These are phyloP conservation scores for Aplosporella prunicola DNA, from an alignment of 2,329 filamentous ascomycete genomes.

Conservation along the genomic window DNA sequence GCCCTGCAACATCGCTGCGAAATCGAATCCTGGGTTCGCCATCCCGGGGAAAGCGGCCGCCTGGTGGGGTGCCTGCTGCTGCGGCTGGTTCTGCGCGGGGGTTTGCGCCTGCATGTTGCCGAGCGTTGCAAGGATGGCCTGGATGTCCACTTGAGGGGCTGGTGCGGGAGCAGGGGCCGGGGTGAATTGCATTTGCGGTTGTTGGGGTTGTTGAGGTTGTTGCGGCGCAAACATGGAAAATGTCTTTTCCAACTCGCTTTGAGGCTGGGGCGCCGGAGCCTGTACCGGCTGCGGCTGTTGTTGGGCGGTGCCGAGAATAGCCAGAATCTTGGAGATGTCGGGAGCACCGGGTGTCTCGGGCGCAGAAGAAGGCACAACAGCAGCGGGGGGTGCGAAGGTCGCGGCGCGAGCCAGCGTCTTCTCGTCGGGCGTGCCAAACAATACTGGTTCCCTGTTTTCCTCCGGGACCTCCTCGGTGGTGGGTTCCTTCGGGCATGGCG, in stretches of 20 bases:
- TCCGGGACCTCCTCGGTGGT: slow-evolving; percentile 23
- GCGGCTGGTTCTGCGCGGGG: slow-evolving; percentile 11
- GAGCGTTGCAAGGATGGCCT: slow-evolving; percentile 17
- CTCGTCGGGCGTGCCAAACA: slow-evolving; percentile 31
- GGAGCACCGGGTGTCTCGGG: not conserved
- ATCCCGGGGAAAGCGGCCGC: slow-evolving; percentile 5
- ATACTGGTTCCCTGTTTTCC: slow-evolving; percentile 18
- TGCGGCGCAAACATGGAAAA: slow-evolving; percentile 11
- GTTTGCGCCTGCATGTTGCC: slow-evolving; percentile 14
- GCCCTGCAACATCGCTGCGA: slow-evolving; percentile 12
- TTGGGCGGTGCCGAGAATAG: slow-evolving; percentile 7
- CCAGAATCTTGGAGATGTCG: slow-evolving; percentile 7
- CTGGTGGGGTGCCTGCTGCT: slow-evolving; percentile 12
- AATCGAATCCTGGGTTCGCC: slow-evolving; percentile 11
- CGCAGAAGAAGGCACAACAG: not conserved
- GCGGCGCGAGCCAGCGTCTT: slow-evolving; percentile 16
- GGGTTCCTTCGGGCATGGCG: slow-evolving; percentile 37
- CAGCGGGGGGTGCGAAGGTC: slow-evolving; percentile 16
- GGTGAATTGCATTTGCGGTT: slow-evolving; percentile 11
- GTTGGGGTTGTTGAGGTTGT: slow-evolving; percentile 12
- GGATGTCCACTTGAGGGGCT: slow-evolving; percentile 8
- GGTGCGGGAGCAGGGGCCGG: slow-evolving; percentile 13
- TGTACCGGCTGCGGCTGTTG: slow-evolving; percentile 15
- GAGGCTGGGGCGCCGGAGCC: slow-evolving; percentile 14
- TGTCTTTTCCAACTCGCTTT: slow-evolving; percentile 9